Percentiles rank a stretch among this genome's conserved stretches.
Conservation (phyloP, 768 basidiomycete genomes). For the Cyathus striatus region DNA sequence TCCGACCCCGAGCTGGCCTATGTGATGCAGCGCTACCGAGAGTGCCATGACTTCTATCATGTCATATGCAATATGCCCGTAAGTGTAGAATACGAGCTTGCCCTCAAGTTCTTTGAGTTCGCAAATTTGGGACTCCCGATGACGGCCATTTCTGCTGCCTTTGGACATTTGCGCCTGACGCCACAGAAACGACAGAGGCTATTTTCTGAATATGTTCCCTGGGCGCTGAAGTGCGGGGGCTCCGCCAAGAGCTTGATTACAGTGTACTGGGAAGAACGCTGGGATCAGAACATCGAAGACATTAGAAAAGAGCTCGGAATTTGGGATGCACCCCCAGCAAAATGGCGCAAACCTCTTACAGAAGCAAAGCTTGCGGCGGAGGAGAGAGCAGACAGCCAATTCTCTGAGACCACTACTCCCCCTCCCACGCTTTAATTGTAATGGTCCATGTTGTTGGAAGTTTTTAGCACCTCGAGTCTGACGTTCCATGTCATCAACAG, state of each 20-base stretch:
- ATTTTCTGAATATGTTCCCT: slow-evolving; percentile 82
- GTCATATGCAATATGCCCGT: slow-evolving; percentile 87
- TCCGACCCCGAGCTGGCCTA: slow-evolving; percentile 95
- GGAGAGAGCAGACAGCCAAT: too few relatives aligned
- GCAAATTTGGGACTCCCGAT: slow-evolving; percentile 89
- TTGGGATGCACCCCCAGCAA: slow-evolving; percentile 73
- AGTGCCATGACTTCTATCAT: slow-evolving; percentile 98
- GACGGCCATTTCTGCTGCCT: slow-evolving; percentile 71
- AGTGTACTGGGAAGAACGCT: slow-evolving; percentile 95
- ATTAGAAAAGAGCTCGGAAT: slow-evolving; percentile 84
- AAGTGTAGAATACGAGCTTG: slow-evolving; percentile 85
- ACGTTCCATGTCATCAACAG: too few relatives aligned
- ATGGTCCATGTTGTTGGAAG: too few relatives aligned
- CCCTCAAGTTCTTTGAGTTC: slow-evolving; percentile 93
- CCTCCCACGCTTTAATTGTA: too few relatives aligned
- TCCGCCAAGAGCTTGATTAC: slow-evolving; percentile 74
- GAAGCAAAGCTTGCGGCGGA: slow-evolving; percentile 55
- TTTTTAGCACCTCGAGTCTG: too few relatives aligned
- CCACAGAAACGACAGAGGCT: slow-evolving; percentile 49
- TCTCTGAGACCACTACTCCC: too few relatives aligned
- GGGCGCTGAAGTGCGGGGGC: slow-evolving; percentile 85
- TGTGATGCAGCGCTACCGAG: slow-evolving; percentile 96
- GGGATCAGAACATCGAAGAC: slow-evolving; percentile 79
- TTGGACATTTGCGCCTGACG: slow-evolving; percentile 74
- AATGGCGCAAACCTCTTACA: slow-evolving; percentile 61